Percentiles rank a stretch among this genome's conserved stretches.
These are phyloP conservation scores for Tulasnella sp. DNA, from an alignment of 768 basidiomycete species.

Conservation along the genomic window DNA sequence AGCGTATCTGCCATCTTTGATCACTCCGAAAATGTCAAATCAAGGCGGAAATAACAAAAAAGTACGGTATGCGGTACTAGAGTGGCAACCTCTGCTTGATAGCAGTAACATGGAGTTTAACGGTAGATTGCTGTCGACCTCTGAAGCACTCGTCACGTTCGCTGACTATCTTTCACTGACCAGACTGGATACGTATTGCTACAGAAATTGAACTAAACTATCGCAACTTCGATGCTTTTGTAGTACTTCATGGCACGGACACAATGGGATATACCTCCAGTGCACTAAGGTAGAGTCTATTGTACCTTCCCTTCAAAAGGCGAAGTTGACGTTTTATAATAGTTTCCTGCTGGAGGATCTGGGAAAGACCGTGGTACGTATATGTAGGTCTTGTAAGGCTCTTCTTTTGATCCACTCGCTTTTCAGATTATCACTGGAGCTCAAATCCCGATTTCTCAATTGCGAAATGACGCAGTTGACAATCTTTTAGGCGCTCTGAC, in stretches of 20 bases:
- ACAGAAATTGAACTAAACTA: slow-evolving; percentile 92
- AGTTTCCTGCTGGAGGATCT: slow-evolving; percentile 88
- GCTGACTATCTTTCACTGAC: slow-evolving; percentile 12
- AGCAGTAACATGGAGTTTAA: slow-evolving; percentile 79
- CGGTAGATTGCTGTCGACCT: slow-evolving; percentile 32
- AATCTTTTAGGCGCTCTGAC: slow-evolving; percentile 81
- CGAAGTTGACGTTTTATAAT: no score
- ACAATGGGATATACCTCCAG: slow-evolving; percentile 44
- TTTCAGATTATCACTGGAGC: slow-evolving; percentile 77
- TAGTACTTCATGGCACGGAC: slow-evolving; percentile 49
- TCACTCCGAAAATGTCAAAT: slow-evolving; percentile 60
- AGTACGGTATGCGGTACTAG: slow-evolving; percentile 14
- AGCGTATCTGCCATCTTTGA: slow-evolving; percentile 56
- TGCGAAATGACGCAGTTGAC: slow-evolving; percentile 90
- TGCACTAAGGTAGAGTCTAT: no score
- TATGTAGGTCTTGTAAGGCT: background rate
- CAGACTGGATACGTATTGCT: slow-evolving; percentile 84
- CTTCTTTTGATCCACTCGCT: background rate
- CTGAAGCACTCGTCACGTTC: background rate
- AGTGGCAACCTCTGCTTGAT: slow-evolving; percentile 83
- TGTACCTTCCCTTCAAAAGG: no score
- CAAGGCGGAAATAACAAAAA: slow-evolving; percentile 37
- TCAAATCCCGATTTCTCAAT: slow-evolving; percentile 81
- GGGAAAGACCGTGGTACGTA: slow-evolving; percentile 71
- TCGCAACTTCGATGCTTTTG: slow-evolving; percentile 71